phyloP scores from a whole-genome alignment of 495 filamentous ascomycete species.

The Tuber aestivum region DNA sequence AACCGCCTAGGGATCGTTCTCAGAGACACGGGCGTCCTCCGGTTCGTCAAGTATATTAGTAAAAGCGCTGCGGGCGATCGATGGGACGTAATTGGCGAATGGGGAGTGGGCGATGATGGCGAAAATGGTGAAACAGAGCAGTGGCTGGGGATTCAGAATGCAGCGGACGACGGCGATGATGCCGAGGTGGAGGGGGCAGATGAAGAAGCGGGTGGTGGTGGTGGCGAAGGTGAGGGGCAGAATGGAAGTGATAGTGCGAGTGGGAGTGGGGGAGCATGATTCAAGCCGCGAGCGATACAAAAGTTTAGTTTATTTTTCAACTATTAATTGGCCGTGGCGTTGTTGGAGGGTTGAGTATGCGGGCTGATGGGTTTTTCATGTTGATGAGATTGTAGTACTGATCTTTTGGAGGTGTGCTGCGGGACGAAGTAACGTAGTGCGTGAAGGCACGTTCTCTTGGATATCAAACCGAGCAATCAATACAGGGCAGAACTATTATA shows the following conservation, averaged over 20 bases:
- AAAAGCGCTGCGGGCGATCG: constrained; percentile 73
- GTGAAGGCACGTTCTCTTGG: neutral
- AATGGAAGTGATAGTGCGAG: constrained; percentile 7
- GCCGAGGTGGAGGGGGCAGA: constrained; percentile 38
- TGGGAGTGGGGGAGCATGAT: neutral
- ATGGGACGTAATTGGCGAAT: constrained; percentile 79
- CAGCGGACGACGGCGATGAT: constrained; percentile 45
- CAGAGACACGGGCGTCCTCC: constrained; percentile 74
- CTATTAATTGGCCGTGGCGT: neutral
- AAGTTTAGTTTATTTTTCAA: neutral
- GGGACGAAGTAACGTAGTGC: neutral
- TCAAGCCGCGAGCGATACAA: neutral
- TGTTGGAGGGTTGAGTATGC: neutral
- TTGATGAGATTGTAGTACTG: neutral
- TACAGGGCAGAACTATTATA: neutral
- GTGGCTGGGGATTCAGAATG: constrained; percentile 30
- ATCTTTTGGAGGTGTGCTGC: neutral
- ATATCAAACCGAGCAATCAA: neutral
- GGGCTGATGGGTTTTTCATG: neutral
- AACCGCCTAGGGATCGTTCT: constrained; percentile 85
- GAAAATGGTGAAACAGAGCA: constrained; percentile 37
- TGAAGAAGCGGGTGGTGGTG: constrained; percentile 39
- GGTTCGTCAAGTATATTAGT: constrained; percentile 96
- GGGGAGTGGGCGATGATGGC: constrained; percentile 50
- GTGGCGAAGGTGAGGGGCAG: constrained; percentile 46